Percentiles rank a stretch among this genome's conserved stretches.
Evolutionary conservation across 352 stramenopile species (phyloP).

Genomic region (Elongisporangium anandrum): DNA sequence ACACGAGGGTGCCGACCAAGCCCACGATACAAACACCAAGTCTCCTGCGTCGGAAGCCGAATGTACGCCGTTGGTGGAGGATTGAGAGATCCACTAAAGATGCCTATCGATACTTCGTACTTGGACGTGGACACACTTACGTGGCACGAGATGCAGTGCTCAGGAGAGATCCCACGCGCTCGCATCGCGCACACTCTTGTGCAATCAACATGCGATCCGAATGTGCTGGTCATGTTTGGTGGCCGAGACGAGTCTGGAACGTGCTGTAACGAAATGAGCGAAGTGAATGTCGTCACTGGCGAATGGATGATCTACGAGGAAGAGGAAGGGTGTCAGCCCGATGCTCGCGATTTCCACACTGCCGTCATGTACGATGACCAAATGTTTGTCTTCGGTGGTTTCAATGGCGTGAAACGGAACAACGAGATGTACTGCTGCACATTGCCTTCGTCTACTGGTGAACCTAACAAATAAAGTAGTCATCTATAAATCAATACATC

Average conservation of each 20-base stretch:
- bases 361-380: slow-evolving; percentile 65
- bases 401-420: slow-evolving; percentile 77
- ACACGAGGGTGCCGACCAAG: slow-evolving; percentile 56
- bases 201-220: slow-evolving; percentile 36
- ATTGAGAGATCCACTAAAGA: slow-evolving; percentile 76
- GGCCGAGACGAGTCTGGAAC: slow-evolving; percentile 66
- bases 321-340: slow-evolving; percentile 57
- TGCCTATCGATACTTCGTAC: slow-evolving; percentile 73
- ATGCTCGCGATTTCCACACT: slow-evolving; percentile 80
- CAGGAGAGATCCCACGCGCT: slow-evolving; percentile 59
- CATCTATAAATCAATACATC: too few relatives aligned
- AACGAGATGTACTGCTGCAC: too few relatives aligned
- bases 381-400: slow-evolving; percentile 82
- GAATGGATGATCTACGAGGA: slow-evolving; percentile 62
- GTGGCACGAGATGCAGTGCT: slow-evolving; percentile 59
- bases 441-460: too few relatives aligned
- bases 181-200: slow-evolving; percentile 78
- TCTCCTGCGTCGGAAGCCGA: slow-evolving; percentile 51
- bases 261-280: slow-evolving; percentile 62
- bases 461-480: too few relatives aligned
- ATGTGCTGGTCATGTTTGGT: slow-evolving; percentile 74
- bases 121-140: slow-evolving; percentile 68
- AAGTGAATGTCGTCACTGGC: slow-evolving; percentile 54
- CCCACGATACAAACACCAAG: slow-evolving; percentile 83
- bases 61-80: slow-evolving; percentile 82